These are phyloP conservation scores for Neopestalotiopsis sp. DNA, from an alignment of 2,329 filamentous ascomycete species.

Conservation along the genomic window DNA sequence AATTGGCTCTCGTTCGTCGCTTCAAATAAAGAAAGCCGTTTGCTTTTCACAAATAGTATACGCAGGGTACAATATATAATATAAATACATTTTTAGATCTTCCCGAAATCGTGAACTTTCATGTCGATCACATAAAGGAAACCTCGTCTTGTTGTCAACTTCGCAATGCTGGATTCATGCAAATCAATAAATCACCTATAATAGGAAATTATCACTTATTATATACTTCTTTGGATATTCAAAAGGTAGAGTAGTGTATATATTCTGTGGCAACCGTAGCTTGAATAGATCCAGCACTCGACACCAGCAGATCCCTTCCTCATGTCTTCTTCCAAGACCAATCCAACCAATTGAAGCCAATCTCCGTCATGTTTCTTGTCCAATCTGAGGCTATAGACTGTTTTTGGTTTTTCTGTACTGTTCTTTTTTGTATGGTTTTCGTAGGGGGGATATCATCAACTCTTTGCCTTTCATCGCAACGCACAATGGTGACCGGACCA, in stretches of 20 bases:
- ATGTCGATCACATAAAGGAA: no score
- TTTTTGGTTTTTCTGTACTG: constrained; percentile 15
- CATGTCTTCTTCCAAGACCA: constrained; percentile 36
- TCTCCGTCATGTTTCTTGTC: constrained; percentile 25
- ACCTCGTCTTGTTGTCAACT: no score
- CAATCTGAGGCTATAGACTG: constrained; percentile 25
- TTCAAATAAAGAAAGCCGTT: no score
- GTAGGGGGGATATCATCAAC: not conserved
- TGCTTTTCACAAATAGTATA: no score
- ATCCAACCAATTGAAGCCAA: constrained; percentile 22
- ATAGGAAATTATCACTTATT: no score
- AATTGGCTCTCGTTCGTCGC: no score
- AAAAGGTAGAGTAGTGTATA: not conserved
- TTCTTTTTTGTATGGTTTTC: constrained; percentile 6
- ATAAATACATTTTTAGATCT: no score
- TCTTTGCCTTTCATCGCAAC: constrained; percentile 21
- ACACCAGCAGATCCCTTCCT: constrained; percentile 41
- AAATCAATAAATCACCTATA: no score
- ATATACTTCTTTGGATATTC: not conserved
- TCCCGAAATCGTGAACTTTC: no score
- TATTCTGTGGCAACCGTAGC: constrained; percentile 19
- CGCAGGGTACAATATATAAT: no score
- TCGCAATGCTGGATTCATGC: no score
- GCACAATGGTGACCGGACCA: constrained; percentile 34
- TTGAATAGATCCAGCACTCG: constrained; percentile 46